These are phyloP conservation scores for Globisporangium uncinulatum DNA, from an alignment of 352 stramenopile species.

Conservation along the genomic window DNA sequence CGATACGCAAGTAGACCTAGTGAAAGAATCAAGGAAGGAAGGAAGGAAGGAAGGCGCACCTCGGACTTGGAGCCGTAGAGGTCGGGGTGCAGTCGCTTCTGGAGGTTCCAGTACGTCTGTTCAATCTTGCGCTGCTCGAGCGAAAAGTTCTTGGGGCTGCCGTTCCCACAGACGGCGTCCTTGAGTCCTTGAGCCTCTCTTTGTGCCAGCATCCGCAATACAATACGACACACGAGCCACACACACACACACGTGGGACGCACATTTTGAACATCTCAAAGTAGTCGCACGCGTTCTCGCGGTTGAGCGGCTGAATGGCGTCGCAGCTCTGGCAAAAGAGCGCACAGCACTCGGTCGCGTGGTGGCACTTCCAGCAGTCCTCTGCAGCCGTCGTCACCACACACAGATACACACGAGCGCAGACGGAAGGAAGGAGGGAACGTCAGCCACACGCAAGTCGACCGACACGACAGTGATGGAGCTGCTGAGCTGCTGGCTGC, in stretches of 20 bases:
- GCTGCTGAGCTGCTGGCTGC: no score
- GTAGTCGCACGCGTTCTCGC: slow-evolving; percentile 68
- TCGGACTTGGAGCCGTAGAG: slow-evolving; percentile 84
- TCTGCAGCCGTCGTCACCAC: slow-evolving; percentile 8
- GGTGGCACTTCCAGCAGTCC: slow-evolving; percentile 80
- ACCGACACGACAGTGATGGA: no score
- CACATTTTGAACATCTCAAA: slow-evolving; percentile 87
- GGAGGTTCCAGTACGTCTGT: slow-evolving; percentile 84
- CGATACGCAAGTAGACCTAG: no score
- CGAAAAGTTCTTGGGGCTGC: slow-evolving; percentile 74
- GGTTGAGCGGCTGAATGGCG: slow-evolving; percentile 65
- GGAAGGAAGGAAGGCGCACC: slow-evolving; percentile 19
- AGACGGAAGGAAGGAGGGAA: no score
- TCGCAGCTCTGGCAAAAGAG: slow-evolving; percentile 82
- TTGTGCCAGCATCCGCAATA: no score
- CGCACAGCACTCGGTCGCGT: slow-evolving; percentile 72
- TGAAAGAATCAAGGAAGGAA: no score
- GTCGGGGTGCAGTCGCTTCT: slow-evolving; percentile 82
- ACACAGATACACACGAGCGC: background rate
- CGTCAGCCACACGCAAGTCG: no score
- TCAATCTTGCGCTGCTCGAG: slow-evolving; percentile 78
- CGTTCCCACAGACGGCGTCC: no score
- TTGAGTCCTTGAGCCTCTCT: no score
- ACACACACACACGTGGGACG: slow-evolving; percentile 12
- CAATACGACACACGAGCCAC: background rate